These are phyloP conservation scores for Apostasia shenzhenica DNA, from an alignment of 106 monocot species.

Conservation along the genomic window DNA sequence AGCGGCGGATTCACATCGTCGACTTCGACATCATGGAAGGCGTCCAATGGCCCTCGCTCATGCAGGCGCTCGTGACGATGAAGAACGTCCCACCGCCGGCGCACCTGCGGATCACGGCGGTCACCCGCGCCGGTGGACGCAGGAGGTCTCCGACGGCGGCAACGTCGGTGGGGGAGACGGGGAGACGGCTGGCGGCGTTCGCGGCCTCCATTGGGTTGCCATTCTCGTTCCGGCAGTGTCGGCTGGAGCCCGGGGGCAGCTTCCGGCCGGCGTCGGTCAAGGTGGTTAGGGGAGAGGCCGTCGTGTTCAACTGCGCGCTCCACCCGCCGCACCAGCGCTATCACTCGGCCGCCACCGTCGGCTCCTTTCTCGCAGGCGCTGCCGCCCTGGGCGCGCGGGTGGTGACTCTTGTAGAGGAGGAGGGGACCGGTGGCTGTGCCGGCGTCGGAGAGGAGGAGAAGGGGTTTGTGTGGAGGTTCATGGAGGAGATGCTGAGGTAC, in stretches of 20 bases:
- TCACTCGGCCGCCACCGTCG: slow-evolving; percentile 2
- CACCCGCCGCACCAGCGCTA: slow-evolving; percentile 13
- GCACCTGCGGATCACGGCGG: slow-evolving; percentile 46
- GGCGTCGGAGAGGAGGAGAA: not conserved
- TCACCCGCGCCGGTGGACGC: slow-evolving; percentile 13
- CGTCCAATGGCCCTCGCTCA: slow-evolving; percentile 38
- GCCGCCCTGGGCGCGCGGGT: slow-evolving; percentile 12
- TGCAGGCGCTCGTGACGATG: slow-evolving; percentile 34
- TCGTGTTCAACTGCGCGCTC: slow-evolving; percentile 25
- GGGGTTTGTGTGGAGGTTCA: slow-evolving; percentile 13
- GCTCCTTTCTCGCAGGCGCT: slow-evolving; percentile 16
- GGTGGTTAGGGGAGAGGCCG: slow-evolving; percentile 13
- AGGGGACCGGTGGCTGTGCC: slow-evolving; percentile 4
- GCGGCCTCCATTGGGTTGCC: slow-evolving; percentile 20
- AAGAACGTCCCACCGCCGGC: slow-evolving; percentile 23
- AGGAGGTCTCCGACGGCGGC: not conserved
- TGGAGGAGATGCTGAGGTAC: slow-evolving; percentile 20
- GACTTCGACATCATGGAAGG: slow-evolving; percentile 51
- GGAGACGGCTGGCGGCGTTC: slow-evolving; percentile 20
- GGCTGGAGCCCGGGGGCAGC: slow-evolving; percentile 16
- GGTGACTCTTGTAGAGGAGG: slow-evolving; percentile 26
- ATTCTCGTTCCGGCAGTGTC: slow-evolving; percentile 26
- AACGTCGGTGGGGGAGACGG: slow-evolving; percentile 10
- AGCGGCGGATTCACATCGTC: slow-evolving; percentile 32
- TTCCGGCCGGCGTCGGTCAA: slow-evolving; percentile 14